phyloP scores from a whole-genome alignment of 805 yeast genomes.

The Suhomyces pyralidae region DNA sequence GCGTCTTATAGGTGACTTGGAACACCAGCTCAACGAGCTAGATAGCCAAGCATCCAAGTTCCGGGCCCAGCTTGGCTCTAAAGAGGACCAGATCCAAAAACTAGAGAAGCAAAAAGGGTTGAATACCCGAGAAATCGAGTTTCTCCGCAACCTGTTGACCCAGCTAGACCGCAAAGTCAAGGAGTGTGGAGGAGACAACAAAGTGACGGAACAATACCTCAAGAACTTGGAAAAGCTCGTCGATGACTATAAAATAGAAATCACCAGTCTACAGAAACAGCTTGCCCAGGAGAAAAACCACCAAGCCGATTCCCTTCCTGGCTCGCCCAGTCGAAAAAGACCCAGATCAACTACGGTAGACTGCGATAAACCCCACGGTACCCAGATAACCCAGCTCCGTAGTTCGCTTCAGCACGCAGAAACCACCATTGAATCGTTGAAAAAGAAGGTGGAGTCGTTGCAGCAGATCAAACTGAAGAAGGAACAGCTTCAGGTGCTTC shows the following conservation, averaged over 20 bases:
- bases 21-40: constrained; percentile 7
- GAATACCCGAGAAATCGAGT: constrained; percentile 56
- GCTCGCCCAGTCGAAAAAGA: constrained; percentile 19
- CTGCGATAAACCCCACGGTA: constrained; percentile 42
- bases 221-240: constrained; percentile 46
- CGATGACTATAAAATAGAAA: constrained; percentile 53
- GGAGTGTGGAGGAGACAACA: constrained; percentile 16
- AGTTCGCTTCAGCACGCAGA: constrained; percentile 11
- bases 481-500: constrained; percentile 47
- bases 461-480: constrained; percentile 18
- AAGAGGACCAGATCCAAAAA: constrained; percentile 27
- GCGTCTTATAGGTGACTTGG: constrained; percentile 5
- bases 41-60: constrained; percentile 13
- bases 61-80: constrained; percentile 9
- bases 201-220: constrained; percentile 35
- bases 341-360: constrained; percentile 18
- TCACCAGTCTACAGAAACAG: constrained; percentile 42
- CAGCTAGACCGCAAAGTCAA: constrained; percentile 38
- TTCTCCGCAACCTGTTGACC: constrained; percentile 55
- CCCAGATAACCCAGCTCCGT: constrained; percentile 31
- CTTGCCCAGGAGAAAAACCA: constrained; percentile 14
- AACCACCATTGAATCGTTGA: constrained; percentile 32
- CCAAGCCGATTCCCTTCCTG: not conserved
- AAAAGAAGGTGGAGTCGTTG: constrained; percentile 31
- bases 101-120: constrained; percentile 50